phyloP scores from a whole-genome alignment of 306 rosid genomes.

The Malus sieversii region DNA sequence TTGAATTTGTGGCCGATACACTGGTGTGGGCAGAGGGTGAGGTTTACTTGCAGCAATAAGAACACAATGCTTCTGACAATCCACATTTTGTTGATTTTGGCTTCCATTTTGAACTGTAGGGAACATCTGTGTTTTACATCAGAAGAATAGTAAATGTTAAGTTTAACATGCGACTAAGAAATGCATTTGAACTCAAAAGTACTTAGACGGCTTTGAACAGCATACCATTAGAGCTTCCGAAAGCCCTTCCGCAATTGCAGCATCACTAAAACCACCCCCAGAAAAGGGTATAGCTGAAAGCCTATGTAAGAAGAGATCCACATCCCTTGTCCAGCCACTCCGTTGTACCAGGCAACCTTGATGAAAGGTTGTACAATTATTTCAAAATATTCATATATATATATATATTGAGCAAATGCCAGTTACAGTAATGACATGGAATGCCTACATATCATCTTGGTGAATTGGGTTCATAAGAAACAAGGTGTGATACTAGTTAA shows the following conservation, averaged over 20 bases:
- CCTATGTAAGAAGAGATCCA: constrained; percentile 66
- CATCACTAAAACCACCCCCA: constrained; percentile 92
- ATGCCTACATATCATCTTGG: not conserved
- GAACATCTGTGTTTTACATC: constrained; percentile 55
- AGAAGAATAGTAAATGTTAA: not conserved
- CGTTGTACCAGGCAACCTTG: constrained; percentile 79
- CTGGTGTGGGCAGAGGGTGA: constrained; percentile 84
- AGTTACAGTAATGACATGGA: not conserved
- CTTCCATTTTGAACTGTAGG: constrained; percentile 59
- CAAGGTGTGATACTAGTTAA: not conserved
- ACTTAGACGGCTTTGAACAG: not conserved
- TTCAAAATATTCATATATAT: not conserved
- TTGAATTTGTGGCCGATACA: constrained; percentile 66
- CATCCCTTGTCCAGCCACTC: constrained; percentile 88
- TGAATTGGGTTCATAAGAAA: not conserved
- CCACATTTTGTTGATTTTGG: constrained; percentile 69
- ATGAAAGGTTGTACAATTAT: constrained; percentile 16
- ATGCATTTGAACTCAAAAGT: not conserved
- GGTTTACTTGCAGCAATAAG: constrained; percentile 93
- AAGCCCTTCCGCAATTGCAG: constrained; percentile 98
- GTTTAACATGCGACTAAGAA: not conserved
- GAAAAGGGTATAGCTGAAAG: constrained; percentile 66
- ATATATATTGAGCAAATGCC: not conserved
- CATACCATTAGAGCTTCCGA: constrained; percentile 90
- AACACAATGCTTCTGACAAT: constrained; percentile 77